Conservation (phyloP, 2,329 filamentous ascomycete species). For the Lizonia empirigonia region DNA sequence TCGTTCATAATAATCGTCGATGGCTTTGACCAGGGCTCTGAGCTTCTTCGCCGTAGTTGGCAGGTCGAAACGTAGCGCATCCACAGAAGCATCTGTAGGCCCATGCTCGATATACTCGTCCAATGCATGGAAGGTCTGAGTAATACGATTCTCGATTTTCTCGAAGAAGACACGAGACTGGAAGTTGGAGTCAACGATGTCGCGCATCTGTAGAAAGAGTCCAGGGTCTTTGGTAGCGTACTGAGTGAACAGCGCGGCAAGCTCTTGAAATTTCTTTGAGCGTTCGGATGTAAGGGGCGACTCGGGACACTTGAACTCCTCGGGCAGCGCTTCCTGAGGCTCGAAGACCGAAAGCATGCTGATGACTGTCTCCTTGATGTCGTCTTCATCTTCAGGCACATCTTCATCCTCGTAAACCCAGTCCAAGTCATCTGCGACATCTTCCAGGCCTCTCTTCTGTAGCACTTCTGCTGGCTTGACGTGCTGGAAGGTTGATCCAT, state of each 20-base stretch:
- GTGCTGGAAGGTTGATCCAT: constrained; percentile 43
- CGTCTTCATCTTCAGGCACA: constrained; percentile 35
- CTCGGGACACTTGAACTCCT: constrained; percentile 39
- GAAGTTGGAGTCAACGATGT: constrained; percentile 41
- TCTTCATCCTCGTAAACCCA: constrained; percentile 42
- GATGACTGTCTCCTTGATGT: constrained; percentile 38
- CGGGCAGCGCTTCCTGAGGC: constrained; percentile 41
- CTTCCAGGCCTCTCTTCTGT: constrained; percentile 31
- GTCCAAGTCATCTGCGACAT: constrained; percentile 34
- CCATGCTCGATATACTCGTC: constrained; percentile 40
- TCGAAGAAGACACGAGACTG: constrained; percentile 44
- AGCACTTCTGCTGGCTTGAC: constrained; percentile 39
- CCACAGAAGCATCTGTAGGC: constrained; percentile 29
- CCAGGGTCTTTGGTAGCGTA: constrained; percentile 37
- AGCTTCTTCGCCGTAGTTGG: constrained; percentile 40
- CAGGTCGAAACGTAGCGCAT: constrained; percentile 35
- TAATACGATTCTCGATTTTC: constrained; percentile 41
- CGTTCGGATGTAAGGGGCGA: constrained; percentile 34
- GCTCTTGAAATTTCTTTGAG: constrained; percentile 41
- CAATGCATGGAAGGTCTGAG: constrained; percentile 35
- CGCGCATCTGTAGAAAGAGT: constrained; percentile 34
- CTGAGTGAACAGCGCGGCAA: constrained; percentile 36
- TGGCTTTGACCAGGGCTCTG: constrained; percentile 30
- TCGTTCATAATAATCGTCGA: constrained; percentile 36
- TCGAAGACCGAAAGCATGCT: constrained; percentile 48